Base-by-base conservation (phyloP, 257 asterid genomes). In the Eucommia ulmoides region DNA sequence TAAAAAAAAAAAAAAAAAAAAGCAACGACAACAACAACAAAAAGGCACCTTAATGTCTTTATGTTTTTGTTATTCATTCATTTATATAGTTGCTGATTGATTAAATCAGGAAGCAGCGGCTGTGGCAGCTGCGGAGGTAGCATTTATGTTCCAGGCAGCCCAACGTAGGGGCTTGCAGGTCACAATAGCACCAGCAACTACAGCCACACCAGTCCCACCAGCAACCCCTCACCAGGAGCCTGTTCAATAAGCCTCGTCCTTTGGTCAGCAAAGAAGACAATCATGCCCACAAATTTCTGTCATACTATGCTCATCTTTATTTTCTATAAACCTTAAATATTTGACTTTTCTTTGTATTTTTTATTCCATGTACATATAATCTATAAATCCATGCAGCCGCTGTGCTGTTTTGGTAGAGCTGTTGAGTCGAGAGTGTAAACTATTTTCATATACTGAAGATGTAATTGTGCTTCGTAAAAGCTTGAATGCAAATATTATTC, bases 91-190 rank as follows among this genome's bases (percentile, higher is more conserved):
- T 52, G 33, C 1, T 42, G n/a, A 18, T 45, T n/a, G n/a, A 19
- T 24, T 57, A 42, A 58, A 52, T 16, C 72, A 74, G 81, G 81
- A 74, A 62, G 77, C 74, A 17, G 74, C 77, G 19, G 60, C 69
- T 4, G 20, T 63, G 20, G 64, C 77, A 24, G 74, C 81, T 22
- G 69, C 74, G 3, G 77, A 74, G 58, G 77, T 74, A 53, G 77
- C 77, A 45, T 74, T 70, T 55, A 53, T 74, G 65, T 52, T 70
- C 44, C 72, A 66, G 62, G 63, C 77, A 10, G 74, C 74, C 47
- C 77, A 67, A 22, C 77, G 41, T 20, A 64, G 77, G 55, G 70
- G 81, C 17, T 55, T 66, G 58, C 81, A 70, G 29, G 69, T 64
- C 20, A 55, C 70, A 49, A 51, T 70, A 15, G 65, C 61, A 6